Conservation (phyloP, 345 rosid species). For the Eutrema japonicum region DNA sequence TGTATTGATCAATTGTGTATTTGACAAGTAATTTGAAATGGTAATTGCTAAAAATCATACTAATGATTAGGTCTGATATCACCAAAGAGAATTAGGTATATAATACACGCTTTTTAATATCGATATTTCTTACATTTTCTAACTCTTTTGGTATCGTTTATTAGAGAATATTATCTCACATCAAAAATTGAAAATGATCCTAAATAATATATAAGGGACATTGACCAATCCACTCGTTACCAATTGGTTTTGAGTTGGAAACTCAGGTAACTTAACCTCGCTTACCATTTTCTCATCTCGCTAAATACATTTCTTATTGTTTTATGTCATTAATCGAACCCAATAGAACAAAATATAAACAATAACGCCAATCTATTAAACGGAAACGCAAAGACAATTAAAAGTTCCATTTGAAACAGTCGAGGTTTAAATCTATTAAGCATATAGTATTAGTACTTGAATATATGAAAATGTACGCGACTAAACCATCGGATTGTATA, state of each 20-base stretch:
- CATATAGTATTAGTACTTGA: not conserved
- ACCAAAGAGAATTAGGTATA: no score
- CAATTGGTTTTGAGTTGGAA: no score
- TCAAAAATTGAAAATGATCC: no score
- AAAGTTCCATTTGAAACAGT: not conserved
- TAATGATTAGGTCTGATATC: not conserved
- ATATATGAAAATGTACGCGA: not conserved
- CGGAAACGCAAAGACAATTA: not conserved
- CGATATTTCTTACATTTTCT: not conserved
- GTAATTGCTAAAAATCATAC: conserved; percentile 1
- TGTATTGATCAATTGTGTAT: conserved; percentile 3
- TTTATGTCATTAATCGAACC: no score
- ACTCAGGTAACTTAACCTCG: no score
- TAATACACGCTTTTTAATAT: no score
- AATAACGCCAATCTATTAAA: not conserved
- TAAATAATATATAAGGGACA: no score
- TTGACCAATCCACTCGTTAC: no score
- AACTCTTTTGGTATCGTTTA: not conserved
- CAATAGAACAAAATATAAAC: not conserved
- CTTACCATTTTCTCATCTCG: no score
- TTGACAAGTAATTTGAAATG: conserved; percentile 2
- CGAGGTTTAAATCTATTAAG: not conserved
- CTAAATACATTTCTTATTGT: no score
- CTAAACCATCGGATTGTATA: not conserved
- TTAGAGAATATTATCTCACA: no score